A percentile compares a stretch with the other conserved stretches of the same genome.
Evolutionary conservation across 2,329 filamentous ascomycete genomes (phyloP).

Genomic region (Cephalotrichum gorgonifer): DNA sequence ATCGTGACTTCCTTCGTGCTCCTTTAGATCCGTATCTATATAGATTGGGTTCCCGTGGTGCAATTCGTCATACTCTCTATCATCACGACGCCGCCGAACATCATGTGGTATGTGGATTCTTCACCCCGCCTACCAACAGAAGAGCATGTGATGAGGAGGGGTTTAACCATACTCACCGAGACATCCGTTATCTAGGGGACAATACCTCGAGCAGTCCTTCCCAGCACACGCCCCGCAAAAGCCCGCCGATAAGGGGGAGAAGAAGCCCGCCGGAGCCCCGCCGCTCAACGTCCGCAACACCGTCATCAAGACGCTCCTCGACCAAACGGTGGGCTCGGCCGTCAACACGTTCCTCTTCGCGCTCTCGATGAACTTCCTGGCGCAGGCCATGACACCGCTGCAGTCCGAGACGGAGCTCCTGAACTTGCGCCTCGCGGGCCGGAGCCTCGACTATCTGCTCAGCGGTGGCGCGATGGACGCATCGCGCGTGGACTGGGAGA

Average conservation of each 20-base stretch:
- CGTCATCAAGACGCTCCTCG: slow-evolving; percentile 53
- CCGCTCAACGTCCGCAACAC: slow-evolving; percentile 48
- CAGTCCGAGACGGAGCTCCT: slow-evolving; percentile 16
- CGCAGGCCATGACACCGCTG: slow-evolving; percentile 32
- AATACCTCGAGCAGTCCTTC: neutral
- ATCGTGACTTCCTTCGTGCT: too few species aligned
- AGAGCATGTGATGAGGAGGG: too few species aligned
- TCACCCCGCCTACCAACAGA: neutral
- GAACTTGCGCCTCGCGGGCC: slow-evolving; percentile 6
- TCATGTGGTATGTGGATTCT: slow-evolving; percentile 53
- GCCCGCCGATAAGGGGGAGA: slow-evolving; percentile 26
- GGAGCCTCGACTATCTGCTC: slow-evolving; percentile 22
- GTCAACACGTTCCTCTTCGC: slow-evolving; percentile 58
- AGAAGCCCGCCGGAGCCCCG: slow-evolving; percentile 18
- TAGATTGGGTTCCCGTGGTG: slow-evolving; percentile 59
- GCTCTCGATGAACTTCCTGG: slow-evolving; percentile 46
- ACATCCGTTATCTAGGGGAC: neutral
- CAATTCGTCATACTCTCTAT: slow-evolving; percentile 69
- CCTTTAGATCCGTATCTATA: slow-evolving; percentile 41
- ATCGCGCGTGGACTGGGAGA: slow-evolving; percentile 29
- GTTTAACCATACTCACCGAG: neutral
- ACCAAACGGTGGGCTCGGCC: slow-evolving; percentile 56
- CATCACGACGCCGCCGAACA: slow-evolving; percentile 71
- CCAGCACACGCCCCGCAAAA: slow-evolving; percentile 37
- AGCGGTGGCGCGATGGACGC: slow-evolving; percentile 31